phyloP scores from a whole-genome alignment of 805 yeast species.

The Monosporozyma yasuniensis region DNA sequence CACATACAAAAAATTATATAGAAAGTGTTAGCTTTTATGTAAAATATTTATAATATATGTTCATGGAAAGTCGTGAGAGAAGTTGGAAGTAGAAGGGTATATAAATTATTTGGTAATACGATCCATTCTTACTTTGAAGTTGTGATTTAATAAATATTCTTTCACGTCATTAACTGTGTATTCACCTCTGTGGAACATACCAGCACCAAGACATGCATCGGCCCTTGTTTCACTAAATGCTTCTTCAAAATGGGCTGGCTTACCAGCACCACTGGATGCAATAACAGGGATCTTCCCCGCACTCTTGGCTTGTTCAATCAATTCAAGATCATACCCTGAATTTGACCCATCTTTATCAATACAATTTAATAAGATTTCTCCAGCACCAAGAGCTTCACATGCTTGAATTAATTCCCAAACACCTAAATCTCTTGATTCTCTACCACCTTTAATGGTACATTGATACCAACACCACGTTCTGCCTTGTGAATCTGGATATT shows the following conservation, averaged over 20 bases:
- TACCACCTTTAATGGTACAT: conserved; percentile 94
- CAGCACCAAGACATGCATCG: conserved; percentile 98
- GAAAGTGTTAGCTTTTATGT: too few relatives aligned
- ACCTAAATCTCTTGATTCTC: conserved; percentile 82
- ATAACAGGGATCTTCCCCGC: conserved; percentile 86
- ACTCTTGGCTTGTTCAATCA: conserved; percentile 65
- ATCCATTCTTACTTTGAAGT: conserved; percentile 70
- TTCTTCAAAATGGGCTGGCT: conserved; percentile 80
- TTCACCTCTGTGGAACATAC: conserved; percentile 94
- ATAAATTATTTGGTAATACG: neutral
- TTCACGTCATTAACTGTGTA: conserved; percentile 83
- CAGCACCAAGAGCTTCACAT: conserved; percentile 91
- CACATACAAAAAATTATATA: too few relatives aligned
- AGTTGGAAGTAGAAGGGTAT: too few relatives aligned
- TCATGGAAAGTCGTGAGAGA: neutral
- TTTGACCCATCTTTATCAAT: conserved; percentile 97
- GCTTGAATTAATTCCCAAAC: conserved; percentile 84
- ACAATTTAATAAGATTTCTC: conserved; percentile 86
- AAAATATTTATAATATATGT: neutral
- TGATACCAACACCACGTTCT: conserved; percentile 88
- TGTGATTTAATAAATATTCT: conserved; percentile 46
- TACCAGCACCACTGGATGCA: conserved; percentile 97
- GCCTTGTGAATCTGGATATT: conserved; percentile 73
- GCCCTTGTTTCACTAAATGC: conserved; percentile 75
- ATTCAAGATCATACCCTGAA: conserved; percentile 85